Evolutionary conservation across 2,329 filamentous ascomycete species (phyloP).

Genomic region (Clarireedia hainanense): DNA sequence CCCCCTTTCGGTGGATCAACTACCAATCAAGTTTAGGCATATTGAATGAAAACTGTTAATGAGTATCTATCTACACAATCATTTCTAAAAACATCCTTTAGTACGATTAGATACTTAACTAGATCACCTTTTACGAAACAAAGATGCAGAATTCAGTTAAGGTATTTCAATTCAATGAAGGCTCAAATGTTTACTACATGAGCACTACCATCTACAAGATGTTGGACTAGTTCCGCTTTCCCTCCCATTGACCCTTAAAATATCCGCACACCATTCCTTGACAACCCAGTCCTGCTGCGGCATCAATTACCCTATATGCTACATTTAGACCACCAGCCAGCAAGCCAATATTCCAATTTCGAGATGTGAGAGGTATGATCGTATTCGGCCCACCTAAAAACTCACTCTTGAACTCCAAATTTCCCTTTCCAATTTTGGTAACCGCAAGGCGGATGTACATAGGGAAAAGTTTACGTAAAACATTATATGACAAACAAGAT

Average conservation of each 20-base stretch:
- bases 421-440: slow-evolving; percentile 16
- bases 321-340: slow-evolving; percentile 1
- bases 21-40: background rate
- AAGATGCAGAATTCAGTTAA: no score
- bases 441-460: slow-evolving; percentile 17
- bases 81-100: background rate
- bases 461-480: slow-evolving; percentile 21
- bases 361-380: background rate
- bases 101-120: no score
- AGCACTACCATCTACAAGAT: background rate
- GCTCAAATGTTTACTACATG: slow-evolving; percentile 6
- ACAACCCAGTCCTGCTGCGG: slow-evolving; percentile 23
- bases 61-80: background rate
- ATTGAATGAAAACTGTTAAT: background rate
- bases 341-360: slow-evolving; percentile 3
- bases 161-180: background rate
- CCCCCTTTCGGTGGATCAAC: background rate
- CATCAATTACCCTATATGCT: slow-evolving; percentile 13
- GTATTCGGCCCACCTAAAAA: background rate
- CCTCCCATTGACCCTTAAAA: background rate
- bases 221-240: background rate
- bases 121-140: no score
- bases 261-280: background rate
- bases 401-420: slow-evolving; percentile 17
- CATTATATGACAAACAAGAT: slow-evolving; percentile 20